Conservation (phyloP, 148 eudicot species). For the Salicornia ramosissima region DNA sequence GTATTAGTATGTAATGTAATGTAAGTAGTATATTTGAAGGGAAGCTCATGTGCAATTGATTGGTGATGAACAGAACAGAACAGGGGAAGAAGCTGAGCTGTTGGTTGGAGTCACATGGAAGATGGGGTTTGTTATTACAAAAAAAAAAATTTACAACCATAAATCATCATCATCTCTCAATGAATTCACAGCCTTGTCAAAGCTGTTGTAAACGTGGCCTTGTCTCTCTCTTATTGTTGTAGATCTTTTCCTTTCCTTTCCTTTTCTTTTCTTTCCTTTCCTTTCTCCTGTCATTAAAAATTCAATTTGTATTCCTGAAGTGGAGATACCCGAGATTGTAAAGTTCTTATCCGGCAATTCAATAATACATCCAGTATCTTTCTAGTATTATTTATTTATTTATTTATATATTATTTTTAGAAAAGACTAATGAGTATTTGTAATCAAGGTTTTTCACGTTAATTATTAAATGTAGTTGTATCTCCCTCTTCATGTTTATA, state of each 20-base stretch:
- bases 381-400: no score
- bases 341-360: slow-evolving; percentile 19
- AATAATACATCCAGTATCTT: not conserved
- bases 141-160: no score
- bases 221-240: slow-evolving; percentile 17
- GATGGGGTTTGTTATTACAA: not conserved
- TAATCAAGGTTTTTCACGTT: not conserved
- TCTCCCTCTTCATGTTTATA: slow-evolving; percentile 10
- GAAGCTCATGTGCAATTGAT: slow-evolving; percentile 31
- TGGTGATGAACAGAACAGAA: slow-evolving; percentile 27
- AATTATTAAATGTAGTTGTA: slow-evolving; percentile 9
- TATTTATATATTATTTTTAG: not conserved
- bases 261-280: slow-evolving; percentile 3
- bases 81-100: slow-evolving; percentile 34
- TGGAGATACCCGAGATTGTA: slow-evolving; percentile 27
- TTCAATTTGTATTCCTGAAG: slow-evolving; percentile 9
- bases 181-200: slow-evolving; percentile 15
- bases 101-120: slow-evolving; percentile 30
- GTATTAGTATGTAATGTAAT: no score
- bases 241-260: slow-evolving; percentile 14
- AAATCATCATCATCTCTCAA: no score
- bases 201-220: slow-evolving; percentile 25
- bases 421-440: not conserved
- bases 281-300: not conserved
- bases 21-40: slow-evolving; percentile 4